phyloP scores from a whole-genome alignment of 208 protist species.

The Spironucleus salmonicida region DNA sequence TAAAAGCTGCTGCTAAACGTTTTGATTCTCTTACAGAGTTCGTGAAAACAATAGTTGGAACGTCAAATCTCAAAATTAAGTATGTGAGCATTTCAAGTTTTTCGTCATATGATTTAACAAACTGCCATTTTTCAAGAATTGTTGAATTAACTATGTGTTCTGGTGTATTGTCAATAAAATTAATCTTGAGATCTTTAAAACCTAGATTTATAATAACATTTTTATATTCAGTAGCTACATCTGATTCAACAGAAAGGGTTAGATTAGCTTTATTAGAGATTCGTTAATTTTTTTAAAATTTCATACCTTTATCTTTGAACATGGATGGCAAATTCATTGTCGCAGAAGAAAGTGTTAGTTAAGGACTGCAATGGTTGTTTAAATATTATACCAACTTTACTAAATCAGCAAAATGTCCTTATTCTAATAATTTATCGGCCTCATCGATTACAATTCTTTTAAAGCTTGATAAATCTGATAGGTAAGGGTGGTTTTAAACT shows the following conservation, averaged over 20 bases:
- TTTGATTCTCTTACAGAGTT: background rate
- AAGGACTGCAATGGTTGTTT: background rate
- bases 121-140: slow-evolving; percentile 9
- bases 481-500: background rate
- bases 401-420: background rate
- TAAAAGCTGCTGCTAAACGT: background rate
- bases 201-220: slow-evolving; percentile 12
- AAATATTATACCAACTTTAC: background rate
- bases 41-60: background rate
- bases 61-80: background rate
- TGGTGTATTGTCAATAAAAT: background rate
- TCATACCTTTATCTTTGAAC: background rate
- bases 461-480: background rate
- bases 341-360: background rate
- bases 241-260: no score
- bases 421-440: slow-evolving; percentile 7
- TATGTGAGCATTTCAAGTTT: background rate
- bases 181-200: background rate
- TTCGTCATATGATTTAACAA: background rate
- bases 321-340: background rate
- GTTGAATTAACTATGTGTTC: background rate
- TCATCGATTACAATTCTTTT: slow-evolving; percentile 19
- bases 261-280: no score
- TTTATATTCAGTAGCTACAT: no score
- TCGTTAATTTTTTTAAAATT: no score